Evolutionary conservation across 2,329 filamentous ascomycete genomes (phyloP), one percentile per base, ranked within the genome.

Genomic region (Fusarium temperatum): DNA sequence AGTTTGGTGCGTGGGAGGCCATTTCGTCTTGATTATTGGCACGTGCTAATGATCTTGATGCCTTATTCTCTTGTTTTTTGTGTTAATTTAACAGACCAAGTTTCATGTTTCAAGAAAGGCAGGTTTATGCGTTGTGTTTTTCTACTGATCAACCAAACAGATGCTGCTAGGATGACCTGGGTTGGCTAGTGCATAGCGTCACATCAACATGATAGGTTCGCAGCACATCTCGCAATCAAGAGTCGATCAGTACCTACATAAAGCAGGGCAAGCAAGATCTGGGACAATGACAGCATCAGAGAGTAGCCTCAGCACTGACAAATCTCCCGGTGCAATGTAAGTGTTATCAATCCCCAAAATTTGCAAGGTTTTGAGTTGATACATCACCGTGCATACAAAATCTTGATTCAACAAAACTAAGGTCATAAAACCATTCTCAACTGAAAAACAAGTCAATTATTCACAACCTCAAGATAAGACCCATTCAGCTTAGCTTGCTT

Each of bases 141-240:
- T 68, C 36, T 15, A 58, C 6, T 35, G 28, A 57, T 56, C 63
- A 65, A 59, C 70, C 70, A 70, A 73, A 45, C 30, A 71, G 62
- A 63, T 44, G 41, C 35, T 54, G 22, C 44, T 22, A 28, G 28
- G 47, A 64, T 64, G 60, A 56, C 55, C 61, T 61, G 45, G 50
- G 28, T 39, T 65, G 45, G 66, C 44, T 58, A 36, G 48, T 48
- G 50, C 66, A 65, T 75, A 75, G 64, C 71, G 73, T 77, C 73
- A 77, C 66, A 75, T 71, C 60, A 63, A 60, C 61, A 62, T 72
- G 71, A 77, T 75, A 75, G 72, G 75, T 47, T 59, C 64, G n/a
- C 63, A 50, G 58, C 42, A 41, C 39, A 56, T 48, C 53, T 59
- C 54, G 28, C 58, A 72, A 74, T 50, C 71, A 74, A 68, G 66